Conservation (phyloP, 23 red algal species). For the Cyanidioschyzon merolae region DNA sequence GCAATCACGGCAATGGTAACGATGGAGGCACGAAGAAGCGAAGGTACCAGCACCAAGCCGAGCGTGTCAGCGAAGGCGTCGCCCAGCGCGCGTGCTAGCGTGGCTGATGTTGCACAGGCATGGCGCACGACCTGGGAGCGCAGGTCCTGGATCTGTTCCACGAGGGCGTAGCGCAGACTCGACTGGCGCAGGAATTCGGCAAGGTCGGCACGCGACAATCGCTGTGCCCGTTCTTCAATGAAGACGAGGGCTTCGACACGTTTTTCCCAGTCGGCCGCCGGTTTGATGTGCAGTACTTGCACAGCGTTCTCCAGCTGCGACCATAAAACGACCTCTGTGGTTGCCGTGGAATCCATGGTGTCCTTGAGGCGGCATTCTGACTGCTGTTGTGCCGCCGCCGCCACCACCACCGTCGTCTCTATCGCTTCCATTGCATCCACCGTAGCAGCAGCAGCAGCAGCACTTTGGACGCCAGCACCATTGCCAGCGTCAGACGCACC, state of each 20-base stretch:
- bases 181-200: not conserved
- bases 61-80: slow-evolving; percentile 4
- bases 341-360: not conserved
- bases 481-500: not conserved
- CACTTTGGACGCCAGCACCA: not conserved
- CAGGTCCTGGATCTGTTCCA: slow-evolving; percentile 13
- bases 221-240: not conserved
- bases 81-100: not conserved
- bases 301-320: not conserved
- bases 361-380: not conserved
- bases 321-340: not conserved
- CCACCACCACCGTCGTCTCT: no score
- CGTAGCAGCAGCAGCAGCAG: not conserved
- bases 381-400: not conserved
- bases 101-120: not conserved
- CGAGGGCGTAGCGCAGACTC: slow-evolving; percentile 10
- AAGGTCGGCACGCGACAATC: not conserved
- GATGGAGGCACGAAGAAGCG: not conserved
- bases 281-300: not conserved
- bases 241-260: not conserved
- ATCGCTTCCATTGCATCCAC: not conserved
- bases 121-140: slow-evolving; percentile 16
- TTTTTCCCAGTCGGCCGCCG: slow-evolving; percentile 7
- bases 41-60: not conserved
- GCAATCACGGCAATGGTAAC: slow-evolving; percentile 13